Base-by-base conservation (phyloP, 2,329 filamentous ascomycete genomes). In the Fusarium sp. region DNA sequence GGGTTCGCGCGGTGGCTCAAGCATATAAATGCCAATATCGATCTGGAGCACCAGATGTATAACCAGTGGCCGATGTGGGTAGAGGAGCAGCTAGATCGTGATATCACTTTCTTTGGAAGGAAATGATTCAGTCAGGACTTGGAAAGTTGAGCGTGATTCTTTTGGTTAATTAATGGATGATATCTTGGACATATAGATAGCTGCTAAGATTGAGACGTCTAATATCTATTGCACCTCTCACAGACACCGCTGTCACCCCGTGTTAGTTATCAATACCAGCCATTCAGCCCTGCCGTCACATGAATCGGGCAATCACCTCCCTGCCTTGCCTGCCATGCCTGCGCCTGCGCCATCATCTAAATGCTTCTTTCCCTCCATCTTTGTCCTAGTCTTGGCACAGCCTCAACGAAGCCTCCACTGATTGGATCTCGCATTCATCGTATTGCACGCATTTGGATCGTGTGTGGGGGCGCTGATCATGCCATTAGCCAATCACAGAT, bases 41-140 rank as follows among this genome's bases (percentile, higher is more conserved):
- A 80, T 55, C 72, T 70, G 29, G 78, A 79, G 60, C 77, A 84
- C 50, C 71, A 71, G 45, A 62, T 64, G 22, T 83, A 83, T 59
- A 85, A 85, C 52, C 73, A 76, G 62, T 86, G 82, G 82, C 83
- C 83, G 13, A 54, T 76, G 68, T 86, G 83, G 84, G 83, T 85
- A 5, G 80, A 85, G 65, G 74, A 76, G 50, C 80, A 82, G 73
- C 70, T 85, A 47, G 78, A 79, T 7, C 62, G 61, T 38, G 80
- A 86, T 47, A 58, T 75, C n/a, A 66, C 69, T 0, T 81, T 78
- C 56, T 86, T 85, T 70, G 80, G 80, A 10, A 74, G 68, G 22
- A n/a, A 7, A 7, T 62, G 29, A 52, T 35, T 7, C 13, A 26
- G 6, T 11, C 4, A 12, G n/a, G 34, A 19, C 7, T 40, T 42